A percentile compares a stretch with the other conserved stretches of the same genome.
Conservation (phyloP, 768 basidiomycete species). For the Termitomyces sp. region DNA sequence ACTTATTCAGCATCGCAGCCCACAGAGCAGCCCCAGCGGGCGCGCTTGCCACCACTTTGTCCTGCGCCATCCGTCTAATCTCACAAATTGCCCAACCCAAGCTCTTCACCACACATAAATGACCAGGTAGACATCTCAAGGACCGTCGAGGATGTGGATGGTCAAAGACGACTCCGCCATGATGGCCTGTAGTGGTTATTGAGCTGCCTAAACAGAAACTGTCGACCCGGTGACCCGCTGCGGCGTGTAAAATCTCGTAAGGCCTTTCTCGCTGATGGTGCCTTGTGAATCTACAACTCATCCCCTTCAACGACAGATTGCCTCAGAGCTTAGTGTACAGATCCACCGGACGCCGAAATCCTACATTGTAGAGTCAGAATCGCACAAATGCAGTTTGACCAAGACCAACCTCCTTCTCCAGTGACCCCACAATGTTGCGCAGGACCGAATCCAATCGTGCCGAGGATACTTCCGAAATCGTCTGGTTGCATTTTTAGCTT, state of each 20-base stretch:
- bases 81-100: background rate
- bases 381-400: background rate
- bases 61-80: background rate
- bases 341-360: constrained; percentile 64
- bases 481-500: constrained; percentile 58
- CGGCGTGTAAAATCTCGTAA: background rate
- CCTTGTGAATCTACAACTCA: background rate
- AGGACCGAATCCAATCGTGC: constrained; percentile 60
- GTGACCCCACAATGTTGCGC: constrained; percentile 47
- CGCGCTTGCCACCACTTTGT: background rate
- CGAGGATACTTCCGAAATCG: constrained; percentile 55
- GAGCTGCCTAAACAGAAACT: background rate
- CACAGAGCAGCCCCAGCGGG: background rate
- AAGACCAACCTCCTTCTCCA: constrained; percentile 62
- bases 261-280: background rate
- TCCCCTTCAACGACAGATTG: no score
- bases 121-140: background rate
- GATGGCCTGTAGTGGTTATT: background rate
- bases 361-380: constrained; percentile 29
- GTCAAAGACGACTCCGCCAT: no score
- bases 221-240: background rate
- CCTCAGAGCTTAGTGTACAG: constrained; percentile 49
- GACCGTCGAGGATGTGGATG: background rate
- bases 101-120: background rate
- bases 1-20: background rate